phyloP scores from a whole-genome alignment of 164 flowering plant species.

The Piper betle region DNA sequence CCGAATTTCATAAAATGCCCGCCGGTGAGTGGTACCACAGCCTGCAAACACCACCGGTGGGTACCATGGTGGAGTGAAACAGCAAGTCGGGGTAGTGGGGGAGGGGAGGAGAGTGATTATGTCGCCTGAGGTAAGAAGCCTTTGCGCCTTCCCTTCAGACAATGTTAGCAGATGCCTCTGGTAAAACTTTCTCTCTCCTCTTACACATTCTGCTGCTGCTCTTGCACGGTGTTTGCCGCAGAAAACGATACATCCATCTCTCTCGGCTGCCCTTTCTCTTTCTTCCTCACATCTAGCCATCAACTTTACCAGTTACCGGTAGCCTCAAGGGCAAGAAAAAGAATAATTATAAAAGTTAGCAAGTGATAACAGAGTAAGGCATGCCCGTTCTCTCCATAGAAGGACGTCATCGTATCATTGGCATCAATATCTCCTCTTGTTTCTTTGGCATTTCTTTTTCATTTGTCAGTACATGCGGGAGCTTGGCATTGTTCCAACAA shows the following conservation, averaged over 20 bases:
- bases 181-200: background rate
- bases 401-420: no score
- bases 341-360: no score
- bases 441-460: no score
- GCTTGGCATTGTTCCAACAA: no score
- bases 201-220: background rate
- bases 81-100: background rate
- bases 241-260: background rate
- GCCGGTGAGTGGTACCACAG: no score
- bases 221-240: background rate
- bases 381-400: no score
- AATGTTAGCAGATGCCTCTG: background rate
- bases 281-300: no score
- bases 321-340: no score
- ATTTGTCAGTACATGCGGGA: no score
- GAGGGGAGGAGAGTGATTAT: constrained; percentile 3
- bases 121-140: background rate
- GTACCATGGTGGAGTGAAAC: background rate
- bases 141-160: background rate
- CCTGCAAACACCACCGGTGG: background rate
- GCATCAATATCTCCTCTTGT: no score
- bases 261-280: background rate
- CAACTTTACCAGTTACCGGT: no score
- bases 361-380: no score
- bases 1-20: background rate